A percentile compares a stretch with the other conserved stretches of the same genome.
phyloP scores from a whole-genome alignment of 2,329 filamentous ascomycete species.

The Metarhizium sp. region DNA sequence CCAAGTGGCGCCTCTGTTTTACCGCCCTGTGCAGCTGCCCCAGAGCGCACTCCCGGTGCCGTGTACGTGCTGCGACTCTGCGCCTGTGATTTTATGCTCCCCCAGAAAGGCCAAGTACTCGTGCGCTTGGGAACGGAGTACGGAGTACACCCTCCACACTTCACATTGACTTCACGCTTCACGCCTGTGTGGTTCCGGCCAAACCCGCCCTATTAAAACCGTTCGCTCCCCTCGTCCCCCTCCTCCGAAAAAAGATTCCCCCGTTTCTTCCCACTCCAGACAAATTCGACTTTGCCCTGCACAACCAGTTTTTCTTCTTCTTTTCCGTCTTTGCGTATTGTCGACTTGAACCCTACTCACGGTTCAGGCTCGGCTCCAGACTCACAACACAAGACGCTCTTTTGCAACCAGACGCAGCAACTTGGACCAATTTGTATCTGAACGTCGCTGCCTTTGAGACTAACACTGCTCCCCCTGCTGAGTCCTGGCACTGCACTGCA shows the following conservation, averaged over 20 bases:
- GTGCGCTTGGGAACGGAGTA: conserved; percentile 2
- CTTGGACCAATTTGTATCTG: background rate
- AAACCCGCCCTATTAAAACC: conserved; percentile 23
- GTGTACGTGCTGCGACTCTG: background rate
- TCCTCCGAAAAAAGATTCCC: conserved; percentile 12
- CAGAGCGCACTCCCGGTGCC: conserved; percentile 1
- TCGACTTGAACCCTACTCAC: background rate
- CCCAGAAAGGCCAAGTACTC: conserved; percentile 6
- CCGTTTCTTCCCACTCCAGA: conserved; percentile 11
- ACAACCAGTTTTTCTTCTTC: background rate
- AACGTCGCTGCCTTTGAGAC: background rate
- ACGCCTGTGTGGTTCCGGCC: conserved; percentile 19
- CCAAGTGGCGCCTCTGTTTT: conserved; percentile 6
- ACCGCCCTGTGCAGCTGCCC: conserved; percentile 4
- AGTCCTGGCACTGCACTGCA: background rate
- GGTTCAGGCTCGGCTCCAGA: background rate
- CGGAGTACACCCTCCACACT: conserved; percentile 5
- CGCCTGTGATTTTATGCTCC: background rate
- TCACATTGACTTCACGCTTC: conserved; percentile 1
- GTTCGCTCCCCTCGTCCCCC: conserved; percentile 14
- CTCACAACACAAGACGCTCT: background rate
- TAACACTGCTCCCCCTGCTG: background rate
- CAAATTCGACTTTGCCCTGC: background rate
- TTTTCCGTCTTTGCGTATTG: background rate
- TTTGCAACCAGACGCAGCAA: background rate